These are phyloP conservation scores for Auxenochlorella protothecoides DNA, from an alignment of 139 green algal genomes.

Conservation along the genomic window DNA sequence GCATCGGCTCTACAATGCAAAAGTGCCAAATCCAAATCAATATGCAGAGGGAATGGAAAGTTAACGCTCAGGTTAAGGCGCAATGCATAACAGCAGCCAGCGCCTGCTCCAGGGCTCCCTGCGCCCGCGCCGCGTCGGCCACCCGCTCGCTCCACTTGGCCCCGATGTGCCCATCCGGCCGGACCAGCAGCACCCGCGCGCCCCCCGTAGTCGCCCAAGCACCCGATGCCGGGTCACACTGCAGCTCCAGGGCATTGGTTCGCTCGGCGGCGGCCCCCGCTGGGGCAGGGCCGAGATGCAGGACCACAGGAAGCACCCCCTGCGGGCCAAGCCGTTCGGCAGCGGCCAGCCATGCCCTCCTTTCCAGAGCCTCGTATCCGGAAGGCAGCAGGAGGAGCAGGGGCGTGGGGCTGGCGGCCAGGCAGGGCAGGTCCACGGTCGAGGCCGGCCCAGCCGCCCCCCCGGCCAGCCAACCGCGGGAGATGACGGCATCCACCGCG, in stretches of 20 bases:
- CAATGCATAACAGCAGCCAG: neutral
- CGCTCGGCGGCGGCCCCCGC: too few relatives aligned
- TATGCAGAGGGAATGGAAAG: too few relatives aligned
- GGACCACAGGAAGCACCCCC: too few relatives aligned
- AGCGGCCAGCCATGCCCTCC: conserved; percentile 5
- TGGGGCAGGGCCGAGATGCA: too few relatives aligned
- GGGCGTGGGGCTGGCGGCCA: neutral
- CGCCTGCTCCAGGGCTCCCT: neutral
- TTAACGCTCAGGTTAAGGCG: neutral
- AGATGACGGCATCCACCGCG: conserved; percentile 9
- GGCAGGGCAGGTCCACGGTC: conserved; percentile 9
- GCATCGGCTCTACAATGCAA: too few relatives aligned
- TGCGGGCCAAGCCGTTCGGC: neutral
- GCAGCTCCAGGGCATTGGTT: too few relatives aligned
- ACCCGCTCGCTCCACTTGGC: neutral
- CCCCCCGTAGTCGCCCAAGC: too few relatives aligned
- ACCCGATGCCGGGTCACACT: too few relatives aligned
- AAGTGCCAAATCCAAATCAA: too few relatives aligned
- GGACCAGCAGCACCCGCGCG: conserved; percentile 44
- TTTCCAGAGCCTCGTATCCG: too few relatives aligned
- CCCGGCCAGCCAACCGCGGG: neutral
- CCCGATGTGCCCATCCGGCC: conserved; percentile 72
- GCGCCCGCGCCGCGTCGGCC: neutral
- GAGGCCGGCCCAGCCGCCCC: neutral
- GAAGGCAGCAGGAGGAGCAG: conserved; percentile 13